Base-by-base conservation (phyloP, 2,329 filamentous ascomycete genomes). In the Neonectria ditissima region DNA sequence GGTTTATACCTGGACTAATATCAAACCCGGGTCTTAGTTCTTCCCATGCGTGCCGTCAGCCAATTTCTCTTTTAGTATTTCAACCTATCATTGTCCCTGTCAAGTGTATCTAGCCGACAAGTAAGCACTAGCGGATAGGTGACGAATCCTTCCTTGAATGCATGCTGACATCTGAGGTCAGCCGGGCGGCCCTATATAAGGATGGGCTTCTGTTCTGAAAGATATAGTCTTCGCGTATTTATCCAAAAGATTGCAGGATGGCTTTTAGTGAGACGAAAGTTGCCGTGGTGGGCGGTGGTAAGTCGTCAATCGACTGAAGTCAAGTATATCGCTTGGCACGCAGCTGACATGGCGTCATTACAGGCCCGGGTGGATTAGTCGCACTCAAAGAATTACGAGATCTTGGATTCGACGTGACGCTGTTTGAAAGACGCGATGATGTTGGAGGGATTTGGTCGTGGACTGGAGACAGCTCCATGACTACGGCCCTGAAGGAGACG, bases 391-490 rank as follows among this genome's bases (percentile, higher is more conserved):
- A 53, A 53, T 37, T 53, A 20, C 39, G 50, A 39, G 50, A 39
- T 2, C 11, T 39, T 14, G 50, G 50, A 37, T 53, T 13, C 9
- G 30, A 53, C 20, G 50, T 53, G n/a, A 53, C 50, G 20, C 50
- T 53, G 9, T 53, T 53, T 39, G 50, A 53, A 13, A 20, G 50
- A 53, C 50, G 50, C 24, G 32, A 53, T 24, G 32, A 53, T 39
- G 50, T 53, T n/a, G 50, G 50, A 30, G 50, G 50, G 8, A 53
- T 53, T n/a, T 53, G 50, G 50, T 34, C 50, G 20, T 53, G 50
- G 50, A 53, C 50, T 37, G 26, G 28, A 39, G 50, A 53, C 32
- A 7, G 32, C 20, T 34, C 50, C 18, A 53, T 53, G 32, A 53
- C 50, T 39, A 39, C 50, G 32, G 50, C 50, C 7, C 18, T 53